Evolutionary conservation across 148 eudicot species (phyloP).

Genomic region (Rhododendron simsii): DNA sequence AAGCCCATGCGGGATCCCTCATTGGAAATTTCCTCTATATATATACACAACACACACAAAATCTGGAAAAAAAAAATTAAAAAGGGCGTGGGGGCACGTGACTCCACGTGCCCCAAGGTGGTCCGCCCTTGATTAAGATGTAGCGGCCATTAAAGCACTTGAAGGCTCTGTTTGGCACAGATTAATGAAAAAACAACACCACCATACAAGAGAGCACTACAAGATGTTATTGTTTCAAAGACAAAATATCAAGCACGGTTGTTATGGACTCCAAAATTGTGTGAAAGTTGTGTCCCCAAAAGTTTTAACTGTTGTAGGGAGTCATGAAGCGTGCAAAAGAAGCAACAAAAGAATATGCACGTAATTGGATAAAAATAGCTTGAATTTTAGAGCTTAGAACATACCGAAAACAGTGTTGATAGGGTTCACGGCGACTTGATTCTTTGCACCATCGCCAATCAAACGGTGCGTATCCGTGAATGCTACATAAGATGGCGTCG

Average conservation of each 20-base stretch:
- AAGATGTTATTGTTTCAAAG: no score
- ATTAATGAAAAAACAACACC: background rate
- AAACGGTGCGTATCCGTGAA: slow-evolving; percentile 15
- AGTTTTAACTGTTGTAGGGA: no score
- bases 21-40: no score
- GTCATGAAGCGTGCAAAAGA: background rate
- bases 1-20: no score
- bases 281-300: no score
- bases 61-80: no score
- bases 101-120: no score
- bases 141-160: background rate
- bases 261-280: no score
- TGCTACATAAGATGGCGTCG: slow-evolving; percentile 19
- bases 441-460: slow-evolving; percentile 14
- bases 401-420: slow-evolving; percentile 16
- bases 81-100: no score
- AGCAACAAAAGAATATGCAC: background rate
- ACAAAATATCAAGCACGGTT: no score
- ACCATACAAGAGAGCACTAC: background rate
- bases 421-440: slow-evolving; percentile 18
- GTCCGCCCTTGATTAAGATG: no score
- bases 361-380: background rate
- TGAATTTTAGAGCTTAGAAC: background rate
- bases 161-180: background rate
- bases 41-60: no score